Evolutionary conservation across 2,329 filamentous ascomycete species (phyloP).

Genomic region (Xylariaceae sp.): DNA sequence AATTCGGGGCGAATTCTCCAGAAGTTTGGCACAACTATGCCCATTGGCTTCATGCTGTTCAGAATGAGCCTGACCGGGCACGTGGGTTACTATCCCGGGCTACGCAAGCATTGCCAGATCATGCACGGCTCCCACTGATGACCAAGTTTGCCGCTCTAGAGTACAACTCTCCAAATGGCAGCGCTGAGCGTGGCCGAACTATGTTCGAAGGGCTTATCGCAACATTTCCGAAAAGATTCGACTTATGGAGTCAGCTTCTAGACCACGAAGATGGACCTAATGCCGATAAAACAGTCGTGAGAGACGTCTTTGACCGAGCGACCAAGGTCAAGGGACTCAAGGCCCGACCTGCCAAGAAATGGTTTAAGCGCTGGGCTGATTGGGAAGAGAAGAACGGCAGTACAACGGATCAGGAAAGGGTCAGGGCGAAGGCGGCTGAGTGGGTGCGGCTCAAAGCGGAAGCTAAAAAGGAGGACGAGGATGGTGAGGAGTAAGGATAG

Average conservation of each 20-base stretch:
- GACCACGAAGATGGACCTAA: constrained; percentile 70
- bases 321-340: constrained; percentile 67
- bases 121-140: constrained; percentile 65
- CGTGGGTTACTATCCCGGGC: constrained; percentile 78
- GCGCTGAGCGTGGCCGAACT: constrained; percentile 86
- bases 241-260: constrained; percentile 88
- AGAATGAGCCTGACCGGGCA: constrained; percentile 65
- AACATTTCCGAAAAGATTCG: constrained; percentile 82
- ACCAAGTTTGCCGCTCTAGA: constrained; percentile 88
- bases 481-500: constrained; percentile 29
- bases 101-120: constrained; percentile 72
- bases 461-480: constrained; percentile 34
- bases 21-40: constrained; percentile 93
- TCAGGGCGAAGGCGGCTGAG: constrained; percentile 65
- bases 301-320: constrained; percentile 80
- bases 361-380: constrained; percentile 88
- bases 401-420: constrained; percentile 64
- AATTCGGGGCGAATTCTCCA: constrained; percentile 75
- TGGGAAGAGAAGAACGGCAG: constrained; percentile 78
- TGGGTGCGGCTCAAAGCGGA: constrained; percentile 56
- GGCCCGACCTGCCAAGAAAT: constrained; percentile 74
- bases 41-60: constrained; percentile 78
- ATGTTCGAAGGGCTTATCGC: constrained; percentile 86
- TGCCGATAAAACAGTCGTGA: constrained; percentile 51
- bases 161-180: constrained; percentile 77